A percentile compares a stretch with the other conserved stretches of the same genome.
phyloP scores from a whole-genome alignment of 2,329 filamentous ascomycete species.

The Simplicillium aogashimaense region DNA sequence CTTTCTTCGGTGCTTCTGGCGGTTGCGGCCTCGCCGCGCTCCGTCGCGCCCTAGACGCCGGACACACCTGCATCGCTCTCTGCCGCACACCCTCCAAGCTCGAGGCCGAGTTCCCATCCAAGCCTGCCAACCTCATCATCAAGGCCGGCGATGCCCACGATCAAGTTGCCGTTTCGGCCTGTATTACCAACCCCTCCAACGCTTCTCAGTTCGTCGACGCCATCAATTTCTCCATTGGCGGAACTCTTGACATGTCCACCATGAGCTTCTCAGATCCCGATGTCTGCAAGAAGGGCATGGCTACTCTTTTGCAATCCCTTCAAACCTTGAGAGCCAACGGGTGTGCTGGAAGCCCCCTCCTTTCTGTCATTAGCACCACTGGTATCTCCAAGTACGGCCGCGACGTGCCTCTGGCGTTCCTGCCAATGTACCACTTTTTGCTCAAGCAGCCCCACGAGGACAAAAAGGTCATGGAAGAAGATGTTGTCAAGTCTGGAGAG shows the following conservation, averaged over 20 bases:
- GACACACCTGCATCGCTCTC: conserved; percentile 27
- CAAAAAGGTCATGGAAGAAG: conserved; percentile 35
- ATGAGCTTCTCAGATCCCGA: conserved; percentile 24
- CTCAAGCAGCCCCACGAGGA: conserved; percentile 33
- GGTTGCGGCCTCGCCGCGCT: conserved; percentile 29
- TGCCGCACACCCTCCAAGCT: conserved; percentile 31
- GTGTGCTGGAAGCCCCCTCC: conserved; percentile 18
- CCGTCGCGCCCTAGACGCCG: conserved; percentile 22
- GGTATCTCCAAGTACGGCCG: conserved; percentile 25
- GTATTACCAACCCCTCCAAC: conserved; percentile 17
- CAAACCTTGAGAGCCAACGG: conserved; percentile 12
- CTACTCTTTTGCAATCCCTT: conserved; percentile 22
- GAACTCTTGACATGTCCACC: conserved; percentile 13
- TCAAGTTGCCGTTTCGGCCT: conserved; percentile 18
- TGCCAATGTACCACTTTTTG: conserved; percentile 31
- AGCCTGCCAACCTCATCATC: conserved; percentile 34
- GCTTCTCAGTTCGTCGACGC: conserved; percentile 22
- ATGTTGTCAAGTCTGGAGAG: conserved; percentile 17
- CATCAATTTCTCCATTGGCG: conserved; percentile 29
- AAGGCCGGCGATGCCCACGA: conserved; percentile 27
- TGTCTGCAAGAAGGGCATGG: conserved; percentile 28
- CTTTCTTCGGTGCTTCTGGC: conserved; percentile 32
- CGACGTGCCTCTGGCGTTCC: conserved; percentile 31
- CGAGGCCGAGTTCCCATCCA: conserved; percentile 16
- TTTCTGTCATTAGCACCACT: conserved; percentile 28